A percentile compares a stretch with the other conserved stretches of the same genome.
These are phyloP conservation scores for Xanthoconium purpureum DNA, from an alignment of 768 basidiomycete species.

Conservation along the genomic window DNA sequence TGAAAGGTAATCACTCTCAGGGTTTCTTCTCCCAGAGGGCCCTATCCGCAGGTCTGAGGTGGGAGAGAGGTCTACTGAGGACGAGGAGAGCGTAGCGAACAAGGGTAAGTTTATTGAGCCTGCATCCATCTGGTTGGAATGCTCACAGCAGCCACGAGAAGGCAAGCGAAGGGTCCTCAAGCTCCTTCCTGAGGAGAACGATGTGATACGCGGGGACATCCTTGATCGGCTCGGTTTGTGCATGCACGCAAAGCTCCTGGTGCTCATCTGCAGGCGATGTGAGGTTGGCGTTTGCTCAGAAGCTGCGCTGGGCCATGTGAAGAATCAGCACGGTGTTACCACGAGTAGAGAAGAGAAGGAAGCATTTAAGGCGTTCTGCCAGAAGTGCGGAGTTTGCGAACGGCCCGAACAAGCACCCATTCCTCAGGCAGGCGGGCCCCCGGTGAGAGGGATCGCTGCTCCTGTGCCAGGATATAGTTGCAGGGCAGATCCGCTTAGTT, in stretches of 20 bases:
- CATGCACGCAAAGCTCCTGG: background rate
- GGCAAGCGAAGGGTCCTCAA: background rate
- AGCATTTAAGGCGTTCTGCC: too few relatives aligned
- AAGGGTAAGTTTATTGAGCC: background rate
- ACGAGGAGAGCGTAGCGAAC: background rate
- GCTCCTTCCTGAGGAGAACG: background rate
- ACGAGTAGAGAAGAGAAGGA: background rate
- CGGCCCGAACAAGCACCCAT: too few relatives aligned
- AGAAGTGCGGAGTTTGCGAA: too few relatives aligned
- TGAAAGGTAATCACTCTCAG: background rate
- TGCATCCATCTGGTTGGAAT: background rate
- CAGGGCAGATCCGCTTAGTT: background rate
- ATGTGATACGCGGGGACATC: background rate
- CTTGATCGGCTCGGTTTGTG: background rate
- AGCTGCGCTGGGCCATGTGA: background rate
- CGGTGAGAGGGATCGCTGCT: too few relatives aligned
- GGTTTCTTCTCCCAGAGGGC: background rate
- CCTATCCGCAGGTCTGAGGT: background rate
- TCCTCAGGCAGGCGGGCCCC: too few relatives aligned
- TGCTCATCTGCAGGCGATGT: conserved; percentile 2
- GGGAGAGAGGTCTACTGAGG: background rate
- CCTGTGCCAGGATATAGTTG: too few relatives aligned
- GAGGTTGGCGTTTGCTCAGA: background rate
- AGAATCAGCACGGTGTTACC: background rate
- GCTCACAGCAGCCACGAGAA: background rate